A percentile compares a stretch with the other conserved stretches of the same genome.
Conservation (phyloP, 108 stramenopile species). For the Cyclotella choctawhatcheeana region DNA sequence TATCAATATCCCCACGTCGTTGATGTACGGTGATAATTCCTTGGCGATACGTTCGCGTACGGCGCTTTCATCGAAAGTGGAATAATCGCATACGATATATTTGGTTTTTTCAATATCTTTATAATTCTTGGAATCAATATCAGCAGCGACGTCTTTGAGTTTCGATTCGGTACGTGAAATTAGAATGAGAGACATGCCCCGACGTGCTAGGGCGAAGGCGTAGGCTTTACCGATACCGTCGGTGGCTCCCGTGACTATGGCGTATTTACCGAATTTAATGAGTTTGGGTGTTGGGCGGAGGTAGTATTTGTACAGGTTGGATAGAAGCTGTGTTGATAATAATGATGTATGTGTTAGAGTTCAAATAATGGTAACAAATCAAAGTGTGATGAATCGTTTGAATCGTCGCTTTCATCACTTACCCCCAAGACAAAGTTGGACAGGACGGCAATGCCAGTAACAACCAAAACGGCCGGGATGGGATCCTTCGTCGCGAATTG, state of each 20-base stretch:
- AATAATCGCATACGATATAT: slow-evolving; percentile 93
- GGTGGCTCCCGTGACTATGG: slow-evolving; percentile 98
- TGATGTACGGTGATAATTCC: slow-evolving; percentile 59
- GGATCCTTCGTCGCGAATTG: slow-evolving; percentile 38
- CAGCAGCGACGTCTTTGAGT: slow-evolving; percentile 89
- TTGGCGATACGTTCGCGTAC: slow-evolving; percentile 71
- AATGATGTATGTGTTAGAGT: no score
- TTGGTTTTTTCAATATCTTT: slow-evolving; percentile 74
- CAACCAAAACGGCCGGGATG: slow-evolving; percentile 39
- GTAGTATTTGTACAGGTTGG: slow-evolving; percentile 81
- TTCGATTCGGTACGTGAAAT: slow-evolving; percentile 96
- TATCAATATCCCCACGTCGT: slow-evolving; percentile 95
- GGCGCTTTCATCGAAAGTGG: slow-evolving; percentile 91
- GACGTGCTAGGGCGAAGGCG: slow-evolving; percentile 92
- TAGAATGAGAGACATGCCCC: slow-evolving; percentile 94
- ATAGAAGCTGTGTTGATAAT: not conserved
- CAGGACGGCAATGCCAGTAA: slow-evolving; percentile 28
- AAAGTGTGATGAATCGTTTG: not conserved
- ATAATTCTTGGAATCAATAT: slow-evolving; percentile 85
- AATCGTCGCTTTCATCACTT: slow-evolving; percentile 6
- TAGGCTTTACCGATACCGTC: slow-evolving; percentile 99
- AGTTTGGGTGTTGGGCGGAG: slow-evolving; percentile 91
- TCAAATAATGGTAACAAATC: not conserved
- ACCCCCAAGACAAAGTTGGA: slow-evolving; percentile 39
- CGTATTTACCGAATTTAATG: slow-evolving; percentile 95